A percentile compares a stretch with the other conserved stretches of the same genome.
Conservation (phyloP, 192 early-diverging fungal genomes). For the Gonapodya prolifera region DNA sequence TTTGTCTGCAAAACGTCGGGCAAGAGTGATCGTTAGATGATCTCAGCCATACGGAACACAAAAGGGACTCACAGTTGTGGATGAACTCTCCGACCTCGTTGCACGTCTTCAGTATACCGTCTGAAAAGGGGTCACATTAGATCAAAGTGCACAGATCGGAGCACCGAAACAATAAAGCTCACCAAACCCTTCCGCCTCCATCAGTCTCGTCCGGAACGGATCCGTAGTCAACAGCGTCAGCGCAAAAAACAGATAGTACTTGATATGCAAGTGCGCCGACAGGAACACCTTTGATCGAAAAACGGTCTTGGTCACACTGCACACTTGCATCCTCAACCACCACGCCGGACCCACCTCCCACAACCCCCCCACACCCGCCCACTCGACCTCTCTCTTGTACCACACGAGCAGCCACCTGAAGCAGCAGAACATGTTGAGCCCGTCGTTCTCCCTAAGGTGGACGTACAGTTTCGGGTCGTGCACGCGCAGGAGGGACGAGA, state of each 20-base stretch:
- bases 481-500: slow-evolving; percentile 78
- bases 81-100: background rate
- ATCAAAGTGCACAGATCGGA: background rate
- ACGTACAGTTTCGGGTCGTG: slow-evolving; percentile 73
- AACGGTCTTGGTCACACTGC: too few species aligned
- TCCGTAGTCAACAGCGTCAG: background rate
- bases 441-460: slow-evolving; percentile 70
- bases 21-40: background rate
- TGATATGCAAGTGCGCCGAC: background rate
- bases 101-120: background rate
- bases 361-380: slow-evolving; percentile 62
- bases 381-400: slow-evolving; percentile 95
- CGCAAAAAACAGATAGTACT: background rate
- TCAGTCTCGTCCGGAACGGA: background rate
- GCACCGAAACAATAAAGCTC: background rate
- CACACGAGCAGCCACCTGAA: slow-evolving; percentile 96
- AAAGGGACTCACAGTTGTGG: background rate
- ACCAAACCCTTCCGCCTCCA: background rate
- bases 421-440: slow-evolving; percentile 89
- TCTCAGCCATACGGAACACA: too few species aligned
- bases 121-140: background rate
- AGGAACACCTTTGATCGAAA: background rate
- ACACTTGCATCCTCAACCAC: background rate
- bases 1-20: background rate
- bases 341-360: slow-evolving; percentile 60